Percentiles rank a stretch among this genome's conserved stretches.
Evolutionary conservation across 345 rosid species (phyloP).

Genomic region (Isatis tinctoria): DNA sequence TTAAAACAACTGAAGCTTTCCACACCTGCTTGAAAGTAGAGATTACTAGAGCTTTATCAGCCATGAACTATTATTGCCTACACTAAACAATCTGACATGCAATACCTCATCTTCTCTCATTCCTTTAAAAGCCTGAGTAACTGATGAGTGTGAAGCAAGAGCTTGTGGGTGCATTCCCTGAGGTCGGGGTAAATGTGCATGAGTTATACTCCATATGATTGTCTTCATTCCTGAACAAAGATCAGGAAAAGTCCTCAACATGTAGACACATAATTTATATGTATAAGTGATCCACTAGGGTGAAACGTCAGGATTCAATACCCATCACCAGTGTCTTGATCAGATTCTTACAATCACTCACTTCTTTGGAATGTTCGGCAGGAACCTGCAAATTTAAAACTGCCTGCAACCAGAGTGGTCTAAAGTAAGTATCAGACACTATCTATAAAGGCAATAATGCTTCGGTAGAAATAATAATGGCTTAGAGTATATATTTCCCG

Average conservation of each 20-base stretch:
- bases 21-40: slow-evolving; percentile 53
- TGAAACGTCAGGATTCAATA: slow-evolving; percentile 26
- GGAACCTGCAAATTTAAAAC: slow-evolving; percentile 94
- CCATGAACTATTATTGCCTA: slow-evolving; percentile 1
- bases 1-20: slow-evolving; percentile 94
- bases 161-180: slow-evolving; percentile 78
- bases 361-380: slow-evolving; percentile 94
- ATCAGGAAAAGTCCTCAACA: slow-evolving; percentile 12
- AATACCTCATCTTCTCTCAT: slow-evolving; percentile 96
- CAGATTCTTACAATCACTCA: slow-evolving; percentile 88
- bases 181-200: slow-evolving; percentile 87
- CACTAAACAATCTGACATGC: slow-evolving; percentile 5
- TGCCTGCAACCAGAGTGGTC: slow-evolving; percentile 62
- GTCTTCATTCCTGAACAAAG: slow-evolving; percentile 87
- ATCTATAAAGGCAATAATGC: neutral
- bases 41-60: slow-evolving; percentile 23
- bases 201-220: slow-evolving; percentile 94
- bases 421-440: neutral
- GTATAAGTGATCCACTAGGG: neutral
- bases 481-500: neutral
- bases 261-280: neutral
- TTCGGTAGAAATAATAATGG: slow-evolving; percentile 2
- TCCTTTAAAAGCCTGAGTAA: slow-evolving; percentile 75
- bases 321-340: slow-evolving; percentile 98
- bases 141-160: slow-evolving; percentile 57